Evolutionary conservation across 2,329 filamentous ascomycete species (phyloP).

Genomic region (Claviceps sp.): DNA sequence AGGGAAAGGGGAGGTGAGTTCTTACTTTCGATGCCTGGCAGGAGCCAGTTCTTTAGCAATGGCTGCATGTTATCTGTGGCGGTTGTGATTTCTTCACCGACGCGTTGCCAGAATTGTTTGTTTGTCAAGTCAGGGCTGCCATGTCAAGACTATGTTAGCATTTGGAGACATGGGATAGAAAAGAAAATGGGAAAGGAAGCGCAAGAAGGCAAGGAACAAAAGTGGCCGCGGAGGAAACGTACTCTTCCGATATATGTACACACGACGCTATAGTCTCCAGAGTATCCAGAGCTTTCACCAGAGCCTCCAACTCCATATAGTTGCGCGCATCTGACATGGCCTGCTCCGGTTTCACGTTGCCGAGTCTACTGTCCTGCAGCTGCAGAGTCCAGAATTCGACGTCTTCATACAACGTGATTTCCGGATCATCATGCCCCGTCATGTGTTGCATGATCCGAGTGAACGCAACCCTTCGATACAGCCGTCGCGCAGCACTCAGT

Average conservation of each 20-base stretch:
- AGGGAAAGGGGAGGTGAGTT: neutral
- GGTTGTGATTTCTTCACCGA: constrained; percentile 40
- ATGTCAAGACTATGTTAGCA: neutral
- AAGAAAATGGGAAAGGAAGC: neutral
- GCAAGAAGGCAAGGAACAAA: neutral
- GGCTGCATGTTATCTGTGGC: constrained; percentile 45
- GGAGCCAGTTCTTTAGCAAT: constrained; percentile 53
- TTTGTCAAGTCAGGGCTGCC: constrained; percentile 19
- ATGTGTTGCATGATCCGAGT: constrained; percentile 31
- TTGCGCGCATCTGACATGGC: constrained; percentile 43
- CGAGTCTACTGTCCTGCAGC: constrained; percentile 22
- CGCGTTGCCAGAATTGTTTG: constrained; percentile 38
- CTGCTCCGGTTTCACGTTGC: constrained; percentile 24
- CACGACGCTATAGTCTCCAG: constrained; percentile 53
- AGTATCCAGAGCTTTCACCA: constrained; percentile 51
- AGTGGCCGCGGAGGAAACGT: constrained; percentile 15
- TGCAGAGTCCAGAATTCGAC: constrained; percentile 26
- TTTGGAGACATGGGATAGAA: neutral
- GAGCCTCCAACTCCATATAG: constrained; percentile 54
- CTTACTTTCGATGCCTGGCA: constrained; percentile 41
- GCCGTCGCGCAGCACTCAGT: constrained; percentile 39
- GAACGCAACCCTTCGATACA: constrained; percentile 39
- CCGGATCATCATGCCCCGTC: constrained; percentile 22
- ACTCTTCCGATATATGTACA: constrained; percentile 39
- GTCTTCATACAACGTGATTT: constrained; percentile 26